Conservation (phyloP, 2,329 filamentous ascomycete genomes). For the Mariannaea elegans region DNA sequence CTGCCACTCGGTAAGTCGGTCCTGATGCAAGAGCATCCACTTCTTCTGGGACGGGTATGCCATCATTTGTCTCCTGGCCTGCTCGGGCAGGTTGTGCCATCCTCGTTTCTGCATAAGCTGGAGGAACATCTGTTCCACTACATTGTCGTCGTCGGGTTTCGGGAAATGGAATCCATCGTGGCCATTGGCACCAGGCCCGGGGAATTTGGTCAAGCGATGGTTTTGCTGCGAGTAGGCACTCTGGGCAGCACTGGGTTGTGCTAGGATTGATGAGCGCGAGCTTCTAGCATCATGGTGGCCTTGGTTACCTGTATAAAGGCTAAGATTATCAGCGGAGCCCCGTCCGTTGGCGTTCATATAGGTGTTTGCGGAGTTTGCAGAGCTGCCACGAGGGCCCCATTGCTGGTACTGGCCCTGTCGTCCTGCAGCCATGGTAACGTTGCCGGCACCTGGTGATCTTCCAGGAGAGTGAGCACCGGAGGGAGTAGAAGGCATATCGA, state of each 20-base stretch:
- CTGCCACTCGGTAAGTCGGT: slow-evolving; percentile 91
- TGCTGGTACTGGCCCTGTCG: slow-evolving; percentile 81
- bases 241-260: slow-evolving; percentile 64
- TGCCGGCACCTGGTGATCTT: slow-evolving; percentile 67
- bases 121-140: slow-evolving; percentile 91
- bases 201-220: slow-evolving; percentile 65
- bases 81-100: slow-evolving; percentile 96
- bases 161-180: slow-evolving; percentile 69
- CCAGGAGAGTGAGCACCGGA: slow-evolving; percentile 66
- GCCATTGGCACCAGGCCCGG: slow-evolving; percentile 46
- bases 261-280: slow-evolving; percentile 49
- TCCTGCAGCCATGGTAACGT: slow-evolving; percentile 77
- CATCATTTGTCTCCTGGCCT: slow-evolving; percentile 94
- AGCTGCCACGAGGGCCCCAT: slow-evolving; percentile 71
- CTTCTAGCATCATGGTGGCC: slow-evolving; percentile 51
- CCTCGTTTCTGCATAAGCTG: slow-evolving; percentile 97
- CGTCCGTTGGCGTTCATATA: slow-evolving; percentile 67
- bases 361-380: slow-evolving; percentile 60
- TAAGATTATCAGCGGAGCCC: slow-evolving; percentile 64
- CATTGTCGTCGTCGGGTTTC: slow-evolving; percentile 79
- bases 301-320: slow-evolving; percentile 65
- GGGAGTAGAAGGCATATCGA: slow-evolving; percentile 64
- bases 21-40: slow-evolving; percentile 96
- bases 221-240: slow-evolving; percentile 63
- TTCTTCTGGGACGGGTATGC: slow-evolving; percentile 95